These are phyloP conservation scores for Sugiyamaella xylanicola DNA, from an alignment of 1,139 yeast genomes.

Conservation along the genomic window DNA sequence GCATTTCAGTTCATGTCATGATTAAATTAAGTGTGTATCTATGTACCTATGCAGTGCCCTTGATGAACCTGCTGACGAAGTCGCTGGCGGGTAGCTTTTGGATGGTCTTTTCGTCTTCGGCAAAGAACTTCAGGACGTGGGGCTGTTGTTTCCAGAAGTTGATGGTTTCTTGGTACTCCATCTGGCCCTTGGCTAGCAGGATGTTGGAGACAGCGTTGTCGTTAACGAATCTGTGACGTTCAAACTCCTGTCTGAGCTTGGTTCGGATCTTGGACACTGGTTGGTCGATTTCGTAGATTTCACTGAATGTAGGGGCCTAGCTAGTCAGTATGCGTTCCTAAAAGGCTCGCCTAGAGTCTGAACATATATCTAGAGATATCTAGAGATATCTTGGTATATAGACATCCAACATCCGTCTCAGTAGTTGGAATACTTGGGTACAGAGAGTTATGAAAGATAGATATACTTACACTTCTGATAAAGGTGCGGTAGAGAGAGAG, in stretches of 20 bases:
- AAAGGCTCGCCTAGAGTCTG: background rate
- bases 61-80: constrained; percentile 69
- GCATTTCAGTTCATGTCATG: background rate
- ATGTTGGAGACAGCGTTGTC: constrained; percentile 69
- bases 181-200: constrained; percentile 78
- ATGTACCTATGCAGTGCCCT: constrained; percentile 47
- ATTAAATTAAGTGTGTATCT: constrained; percentile 7
- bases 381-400: too few relatives aligned
- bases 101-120: constrained; percentile 53
- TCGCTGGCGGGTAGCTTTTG: constrained; percentile 39
- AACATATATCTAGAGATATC: too few relatives aligned
- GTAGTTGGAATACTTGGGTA: too few relatives aligned
- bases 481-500: constrained; percentile 73
- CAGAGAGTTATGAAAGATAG: too few relatives aligned
- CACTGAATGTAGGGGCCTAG: constrained; percentile 50
- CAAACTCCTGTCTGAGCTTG: constrained; percentile 86
- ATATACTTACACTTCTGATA: constrained; percentile 54
- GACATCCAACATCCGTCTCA: too few relatives aligned
- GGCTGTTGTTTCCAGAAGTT: constrained; percentile 92
- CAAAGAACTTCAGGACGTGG: constrained; percentile 81
- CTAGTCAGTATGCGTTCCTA: background rate
- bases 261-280: constrained; percentile 83
- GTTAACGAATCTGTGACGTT: constrained; percentile 73
- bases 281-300: constrained; percentile 76
- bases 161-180: constrained; percentile 87